A percentile compares a stretch with the other conserved stretches of the same genome.
These are phyloP conservation scores for Begonia masoniana DNA, from an alignment of 306 rosid species.

Conservation along the genomic window DNA sequence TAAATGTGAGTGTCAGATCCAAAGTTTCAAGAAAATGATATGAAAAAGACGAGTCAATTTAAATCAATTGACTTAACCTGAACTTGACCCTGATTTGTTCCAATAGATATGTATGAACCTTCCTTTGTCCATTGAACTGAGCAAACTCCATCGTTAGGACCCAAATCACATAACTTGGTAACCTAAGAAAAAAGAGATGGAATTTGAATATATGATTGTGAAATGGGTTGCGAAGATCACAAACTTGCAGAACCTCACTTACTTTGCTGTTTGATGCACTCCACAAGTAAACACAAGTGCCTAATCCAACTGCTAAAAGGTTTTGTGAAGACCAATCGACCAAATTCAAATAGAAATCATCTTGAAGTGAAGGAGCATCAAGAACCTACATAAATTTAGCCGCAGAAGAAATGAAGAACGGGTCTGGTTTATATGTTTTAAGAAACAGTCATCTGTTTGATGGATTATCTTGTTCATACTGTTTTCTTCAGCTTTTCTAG, in stretches of 20 bases:
- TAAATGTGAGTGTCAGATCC: not conserved
- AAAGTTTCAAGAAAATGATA: too few relatives aligned
- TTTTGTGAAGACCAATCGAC: slow-evolving; percentile 99
- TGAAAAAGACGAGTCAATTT: too few relatives aligned
- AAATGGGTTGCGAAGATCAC: not conserved
- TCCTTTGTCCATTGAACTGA: slow-evolving; percentile 94
- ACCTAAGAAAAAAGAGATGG: slow-evolving; percentile 35
- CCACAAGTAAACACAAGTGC: slow-evolving; percentile 92
- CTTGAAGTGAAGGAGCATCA: slow-evolving; percentile 99
- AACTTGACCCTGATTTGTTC: slow-evolving; percentile 88
- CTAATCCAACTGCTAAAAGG: slow-evolving; percentile 86
- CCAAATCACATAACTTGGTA: slow-evolving; percentile 88
- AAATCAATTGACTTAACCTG: slow-evolving; percentile 35
- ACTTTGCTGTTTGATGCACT: slow-evolving; percentile 94
- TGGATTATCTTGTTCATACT: too few relatives aligned
- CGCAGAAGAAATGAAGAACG: not conserved
- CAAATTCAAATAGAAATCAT: slow-evolving; percentile 93
- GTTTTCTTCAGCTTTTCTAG: too few relatives aligned
- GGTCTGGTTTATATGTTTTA: not conserved
- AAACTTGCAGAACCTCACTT: slow-evolving; percentile 24
- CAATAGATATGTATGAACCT: slow-evolving; percentile 88
- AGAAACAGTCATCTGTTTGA: not conserved
- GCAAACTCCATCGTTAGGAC: slow-evolving; percentile 91
- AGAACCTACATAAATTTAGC: slow-evolving; percentile 47
- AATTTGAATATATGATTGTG: not conserved